Base-by-base conservation (phyloP, 2,329 filamentous ascomycete genomes). In the Diaporthe longicolla region DNA sequence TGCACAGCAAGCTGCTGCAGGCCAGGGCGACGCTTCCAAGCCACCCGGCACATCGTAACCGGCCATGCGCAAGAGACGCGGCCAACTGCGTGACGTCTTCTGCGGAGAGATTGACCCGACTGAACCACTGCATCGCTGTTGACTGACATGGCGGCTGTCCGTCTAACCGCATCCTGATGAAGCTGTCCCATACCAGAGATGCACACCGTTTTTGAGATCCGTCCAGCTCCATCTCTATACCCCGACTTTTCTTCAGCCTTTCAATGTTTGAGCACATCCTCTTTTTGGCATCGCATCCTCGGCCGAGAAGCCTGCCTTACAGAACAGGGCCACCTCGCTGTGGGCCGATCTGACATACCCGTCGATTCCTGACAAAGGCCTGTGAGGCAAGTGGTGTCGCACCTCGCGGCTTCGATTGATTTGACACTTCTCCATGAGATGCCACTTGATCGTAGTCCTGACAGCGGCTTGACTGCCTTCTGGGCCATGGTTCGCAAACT, bases 1-100 rank as follows among this genome's bases (percentile, higher is more conserved):
- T 21, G 77, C 77, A 43, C 81, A 83, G 72, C 81, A 82, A 75
- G 78, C 72, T 76, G 76, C 57, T 69, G 72, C 29, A 13, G 70
- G 70, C 59, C 73, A 61, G 74, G 73, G 40, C 78, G 74, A 73
- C 77, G 70, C 40, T 76, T 61, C 72, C 37, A 74, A 76, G 74
- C 74, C 74, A 29, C 74, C 74, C 45, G 74, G 73, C 69, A 74
- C 73, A 37, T 72, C 72, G 69, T 76, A 73, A 69, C 70, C 45
- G 59, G 71, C 59, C 59, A 52, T 68, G 61, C 70, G 74, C 35
- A 63, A 54, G 48, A 40, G 57, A 50, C 54, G 68, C 66, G 68
- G 66, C 74, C 55, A 52, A 68, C 52, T 71, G 59, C 61, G 68
- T 73, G 71, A 73, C 63, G 68, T 71, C 74, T 43, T 72, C 59